Base-by-base conservation (phyloP, 2,329 filamentous ascomycete species). In the Aureobasidium sp. region DNA sequence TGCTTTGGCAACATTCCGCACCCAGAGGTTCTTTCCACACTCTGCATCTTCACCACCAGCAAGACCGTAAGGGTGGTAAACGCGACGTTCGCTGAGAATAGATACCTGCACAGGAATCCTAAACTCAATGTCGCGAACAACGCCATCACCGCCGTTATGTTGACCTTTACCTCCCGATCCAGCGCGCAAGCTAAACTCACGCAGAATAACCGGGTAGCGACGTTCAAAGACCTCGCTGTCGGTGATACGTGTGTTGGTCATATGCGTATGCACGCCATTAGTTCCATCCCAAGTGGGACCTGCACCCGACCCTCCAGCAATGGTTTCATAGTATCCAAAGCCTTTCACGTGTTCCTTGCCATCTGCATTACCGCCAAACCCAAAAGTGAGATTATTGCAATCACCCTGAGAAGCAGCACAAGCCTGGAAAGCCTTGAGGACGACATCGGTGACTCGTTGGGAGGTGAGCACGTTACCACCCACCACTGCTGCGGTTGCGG, bases 301-400 rank as follows among this genome's bases (percentile, higher is more conserved):
- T 0, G 89, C 90, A 32, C 89, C 89, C 42, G 82, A 85, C 0
- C 90, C 90, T 42, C 90, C 89, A 0, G 87, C 86, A 65, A 94
- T 91, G 6, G 89, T 93, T 73, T 94, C 90, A 72, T 93, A 93
- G 77, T 93, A 94, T 10, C 90, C 90, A 70, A 94, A 94, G 0
- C 90, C 90, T 39, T 85, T 84, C n/a, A 84, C 79, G n/a, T 81
- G 79, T 60, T 83, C 79, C 53, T 82, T 77, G 4, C 80, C 79
- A 0, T 79, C 75, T 32, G 81, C 73, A 63, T 88, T 86, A 47
- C 89, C 89, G 59, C 89, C 88, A 68, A 90, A 41, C 15, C 59
- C 59, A 10, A 90, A 64, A 89, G 90, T 93, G 6, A 94, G 80
- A 72, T 93, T 93, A 74, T 94, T 94, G 73, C 86, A 89, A 74